Base-by-base conservation (phyloP, 768 basidiomycete genomes). In the Xerocomus potaroensis region DNA sequence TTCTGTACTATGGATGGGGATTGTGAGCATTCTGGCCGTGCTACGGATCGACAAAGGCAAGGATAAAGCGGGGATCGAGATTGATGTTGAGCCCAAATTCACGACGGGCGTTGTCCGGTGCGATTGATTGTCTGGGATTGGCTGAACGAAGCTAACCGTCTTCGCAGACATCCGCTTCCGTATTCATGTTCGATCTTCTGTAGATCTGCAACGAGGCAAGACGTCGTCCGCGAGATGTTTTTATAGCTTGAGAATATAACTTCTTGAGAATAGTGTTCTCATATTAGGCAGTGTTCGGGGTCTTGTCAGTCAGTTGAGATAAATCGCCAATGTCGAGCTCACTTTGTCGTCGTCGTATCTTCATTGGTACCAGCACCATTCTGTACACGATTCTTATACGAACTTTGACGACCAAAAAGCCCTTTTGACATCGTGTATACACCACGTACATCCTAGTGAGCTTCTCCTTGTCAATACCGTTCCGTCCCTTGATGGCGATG, bases 51-150 rank as follows among this genome's bases (percentile, higher is more conserved):
- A 51, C 15, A 61, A 58, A 44, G 27, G 39, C 30, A 68, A 43
- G 49, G 65, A 61, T 22, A 34, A 26, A 16, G 27, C n/a, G 22
- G 64, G 66, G 19, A 50, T 27, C n/a, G 61, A 43, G 24, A 27
- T 66, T 14, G 59, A 55, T 31, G 54, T 60, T 0, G 61, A 56
- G 37, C 60, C 62, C 47, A 51, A 61, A 15, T 67, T 67, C 51
- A 63, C 57, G 9, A 45, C 58, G 33, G 65, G 65, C n/a, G 58
- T 69, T 29, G 51, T 67, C 50, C 60, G 58, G 65, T 66, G 12
- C n/a, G 65, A n/a, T 53, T 32, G 45, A 42, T 52, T 38, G 49
- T 45, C 26, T 22, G 27, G 16, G 23, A 45, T 47, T 34, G 43
- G 16, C 39, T 30, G 43, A 40, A 43, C 23, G 49, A 49, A 24